Conservation (phyloP, 768 basidiomycete species). For the Crepidotus variabilis region DNA sequence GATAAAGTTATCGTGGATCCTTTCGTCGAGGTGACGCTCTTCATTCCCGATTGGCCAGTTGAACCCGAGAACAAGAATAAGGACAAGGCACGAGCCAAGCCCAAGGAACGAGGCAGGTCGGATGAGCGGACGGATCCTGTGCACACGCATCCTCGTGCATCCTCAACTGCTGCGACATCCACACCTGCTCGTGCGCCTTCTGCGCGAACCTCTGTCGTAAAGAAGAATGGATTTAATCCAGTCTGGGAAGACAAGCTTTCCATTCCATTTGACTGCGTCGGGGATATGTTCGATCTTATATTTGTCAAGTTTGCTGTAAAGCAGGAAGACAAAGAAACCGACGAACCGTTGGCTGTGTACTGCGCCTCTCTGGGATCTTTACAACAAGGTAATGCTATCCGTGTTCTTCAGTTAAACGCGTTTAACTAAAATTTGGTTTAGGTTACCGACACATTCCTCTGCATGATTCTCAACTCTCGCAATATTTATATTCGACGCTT, state of each 20-base stretch:
- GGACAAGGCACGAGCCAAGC: neutral
- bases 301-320: conserved; percentile 82
- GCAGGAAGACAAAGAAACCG: conserved; percentile 55
- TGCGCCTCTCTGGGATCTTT: conserved; percentile 74
- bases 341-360: conserved; percentile 72
- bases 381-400: conserved; percentile 52
- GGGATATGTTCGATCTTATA: conserved; percentile 75
- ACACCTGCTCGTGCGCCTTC: conserved; percentile 39
- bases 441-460: conserved; percentile 94
- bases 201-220: conserved; percentile 62
- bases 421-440: conserved; percentile 1
- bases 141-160: conserved; percentile 3
- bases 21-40: conserved; percentile 64
- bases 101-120: conserved; percentile 2
- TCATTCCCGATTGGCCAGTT: conserved; percentile 72
- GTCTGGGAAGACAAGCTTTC: conserved; percentile 74
- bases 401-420: neutral
- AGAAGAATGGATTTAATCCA: conserved; percentile 93
- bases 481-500: conserved; percentile 90
- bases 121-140: neutral
- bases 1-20: conserved; percentile 58
- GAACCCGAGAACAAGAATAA: conserved; percentile 17
- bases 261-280: conserved; percentile 76
- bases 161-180: conserved; percentile 9
- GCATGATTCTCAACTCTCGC: conserved; percentile 84